Conservation (phyloP, 2,329 filamentous ascomycete species). For the Fusarium longipes region DNA sequence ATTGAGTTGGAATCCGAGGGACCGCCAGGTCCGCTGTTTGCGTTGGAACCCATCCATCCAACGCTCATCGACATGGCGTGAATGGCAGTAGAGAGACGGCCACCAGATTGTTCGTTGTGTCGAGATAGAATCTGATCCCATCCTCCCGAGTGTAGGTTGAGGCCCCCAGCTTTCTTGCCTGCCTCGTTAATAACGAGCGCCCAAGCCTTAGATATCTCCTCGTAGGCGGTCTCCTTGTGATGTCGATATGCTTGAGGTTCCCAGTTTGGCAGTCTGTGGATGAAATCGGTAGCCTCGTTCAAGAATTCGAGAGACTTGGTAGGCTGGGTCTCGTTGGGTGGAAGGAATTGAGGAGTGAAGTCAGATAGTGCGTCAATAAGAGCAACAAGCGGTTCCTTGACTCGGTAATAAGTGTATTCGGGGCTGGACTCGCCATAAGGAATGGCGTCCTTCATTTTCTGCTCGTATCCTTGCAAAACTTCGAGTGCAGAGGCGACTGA, state of each 20-base stretch:
- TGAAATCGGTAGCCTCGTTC: slow-evolving; percentile 88
- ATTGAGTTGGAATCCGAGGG: slow-evolving; percentile 65
- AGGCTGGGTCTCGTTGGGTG: slow-evolving; percentile 88
- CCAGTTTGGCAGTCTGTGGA: slow-evolving; percentile 92
- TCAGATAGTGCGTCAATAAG: slow-evolving; percentile 91
- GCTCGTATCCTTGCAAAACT: slow-evolving; percentile 85
- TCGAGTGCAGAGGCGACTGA: slow-evolving; percentile 82
- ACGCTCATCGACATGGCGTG: slow-evolving; percentile 79
- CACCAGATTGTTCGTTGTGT: slow-evolving; percentile 88
- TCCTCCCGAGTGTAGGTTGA: slow-evolving; percentile 86
- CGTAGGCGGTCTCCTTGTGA: slow-evolving; percentile 94
- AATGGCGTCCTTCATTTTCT: slow-evolving; percentile 79
- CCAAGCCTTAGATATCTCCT: slow-evolving; percentile 96
- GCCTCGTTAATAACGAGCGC: slow-evolving; percentile 90
- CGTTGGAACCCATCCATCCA: slow-evolving; percentile 76
- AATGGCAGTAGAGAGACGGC: slow-evolving; percentile 82
- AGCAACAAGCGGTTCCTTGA: slow-evolving; percentile 81
- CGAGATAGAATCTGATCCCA: slow-evolving; percentile 91
- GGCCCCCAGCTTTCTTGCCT: slow-evolving; percentile 89
- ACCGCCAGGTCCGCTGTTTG: slow-evolving; percentile 40
- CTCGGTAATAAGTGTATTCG: slow-evolving; percentile 95
- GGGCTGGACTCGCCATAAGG: slow-evolving; percentile 87
- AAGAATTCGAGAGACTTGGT: slow-evolving; percentile 86
- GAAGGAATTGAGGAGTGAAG: slow-evolving; percentile 95
- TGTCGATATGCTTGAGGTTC: slow-evolving; percentile 88